These are phyloP conservation scores for Logfia minima DNA, from an alignment of 129 eudicot species.

Conservation along the genomic window DNA sequence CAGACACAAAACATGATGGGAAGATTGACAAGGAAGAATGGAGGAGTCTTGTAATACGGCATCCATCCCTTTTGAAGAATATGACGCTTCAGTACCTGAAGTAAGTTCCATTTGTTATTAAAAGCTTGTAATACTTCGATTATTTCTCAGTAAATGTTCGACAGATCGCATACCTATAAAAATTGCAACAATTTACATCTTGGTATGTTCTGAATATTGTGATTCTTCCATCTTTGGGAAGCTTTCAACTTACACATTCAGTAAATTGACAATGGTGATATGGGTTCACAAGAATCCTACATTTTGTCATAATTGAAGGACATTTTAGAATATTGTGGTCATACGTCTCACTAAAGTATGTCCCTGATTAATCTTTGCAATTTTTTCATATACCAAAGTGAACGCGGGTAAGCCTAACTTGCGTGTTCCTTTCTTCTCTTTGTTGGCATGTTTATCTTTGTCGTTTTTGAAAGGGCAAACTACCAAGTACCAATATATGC, in stretches of 20 bases:
- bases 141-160: neutral
- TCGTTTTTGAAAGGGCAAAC: neutral
- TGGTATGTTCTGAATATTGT: neutral
- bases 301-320: neutral
- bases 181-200: neutral
- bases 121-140: neutral
- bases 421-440: neutral
- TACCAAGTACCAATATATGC: neutral
- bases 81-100: constrained; percentile 97
- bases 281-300: neutral
- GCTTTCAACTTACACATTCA: neutral
- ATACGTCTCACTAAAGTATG: neutral
- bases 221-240: neutral
- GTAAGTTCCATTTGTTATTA: constrained; percentile 38
- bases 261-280: neutral
- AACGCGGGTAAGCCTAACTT: neutral
- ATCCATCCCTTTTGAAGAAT: constrained; percentile 88
- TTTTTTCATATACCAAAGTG: too few species aligned
- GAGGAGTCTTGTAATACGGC: constrained; percentile 85
- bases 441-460: neutral
- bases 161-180: neutral
- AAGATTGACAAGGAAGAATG: constrained; percentile 98
- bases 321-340: neutral
- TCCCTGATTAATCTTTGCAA: neutral
- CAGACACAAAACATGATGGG: constrained; percentile 97